Evolutionary conservation across 2,329 filamentous ascomycete species (phyloP), one percentile per base, ranked within the genome.

Genomic region (Aspergillus calidoustus): DNA sequence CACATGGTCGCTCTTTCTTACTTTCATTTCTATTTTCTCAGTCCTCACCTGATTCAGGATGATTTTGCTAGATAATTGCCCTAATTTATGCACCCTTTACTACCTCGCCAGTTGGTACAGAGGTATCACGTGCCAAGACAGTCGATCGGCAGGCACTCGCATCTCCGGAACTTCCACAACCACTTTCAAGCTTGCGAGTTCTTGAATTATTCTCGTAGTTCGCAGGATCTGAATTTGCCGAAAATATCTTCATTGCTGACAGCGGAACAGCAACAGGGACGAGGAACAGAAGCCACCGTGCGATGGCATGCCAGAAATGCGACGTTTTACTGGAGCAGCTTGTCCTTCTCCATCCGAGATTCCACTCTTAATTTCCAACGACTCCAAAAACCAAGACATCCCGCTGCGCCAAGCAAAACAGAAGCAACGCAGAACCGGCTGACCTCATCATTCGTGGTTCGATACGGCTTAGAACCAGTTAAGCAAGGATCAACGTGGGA

Each of bases 401-500:
- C 34, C 34, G 13, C 34, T 41, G 34, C 34, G 54, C 54, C 47
- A 51, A 57, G 47, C 0, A 9, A 41, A 43, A 49, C 28, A n/a
- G 6, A 48, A 23, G 28, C 41, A 48, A 17, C 11, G 25, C 23
- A 19, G 38, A 31, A 31, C n/a, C 0, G 31, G 38, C 23, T 44
- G 22, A 50, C 46, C 31, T 44, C 28, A 38, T 25, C 13, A 11
- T 25, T 19, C 11, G 34, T 41, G 34, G 34, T 41, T 41, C 34
- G 47, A 50, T 17, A 28, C 38, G 51, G 43, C 22, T 49, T 59
- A 6, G 17, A 25, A 47, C 57, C 28, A 48, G 43, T 59, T 25
- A 11, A 54, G 51, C 31, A 59, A 49, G 44, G 57, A 59, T 59
- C 57, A 59, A 54, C 57, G 57, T 59, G 57, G 38, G 50, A 59